These are phyloP conservation scores for Fraxinus dipetala DNA, from an alignment of 305 asterid genomes.

Conservation along the genomic window DNA sequence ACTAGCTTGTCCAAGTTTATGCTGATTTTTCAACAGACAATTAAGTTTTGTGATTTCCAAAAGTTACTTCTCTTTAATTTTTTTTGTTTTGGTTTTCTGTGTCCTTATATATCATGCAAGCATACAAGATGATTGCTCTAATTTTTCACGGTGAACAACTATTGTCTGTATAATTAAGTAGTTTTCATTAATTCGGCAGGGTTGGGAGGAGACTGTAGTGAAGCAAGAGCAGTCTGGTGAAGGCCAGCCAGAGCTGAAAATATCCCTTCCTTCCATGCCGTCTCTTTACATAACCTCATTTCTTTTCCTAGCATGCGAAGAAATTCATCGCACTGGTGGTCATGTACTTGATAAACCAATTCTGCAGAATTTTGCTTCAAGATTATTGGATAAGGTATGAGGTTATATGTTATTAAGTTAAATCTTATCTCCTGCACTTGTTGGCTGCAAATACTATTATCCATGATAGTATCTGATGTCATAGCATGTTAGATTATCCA, in stretches of 20 bases:
- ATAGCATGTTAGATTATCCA: slow-evolving; percentile 15
- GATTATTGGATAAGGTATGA: slow-evolving; percentile 72
- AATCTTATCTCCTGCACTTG: neutral
- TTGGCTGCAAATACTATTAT: slow-evolving; percentile 8
- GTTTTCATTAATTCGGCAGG: slow-evolving; percentile 50
- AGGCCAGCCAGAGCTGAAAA: slow-evolving; percentile 78
- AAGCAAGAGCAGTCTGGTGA: slow-evolving; percentile 74
- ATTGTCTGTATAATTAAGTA: slow-evolving; percentile 18
- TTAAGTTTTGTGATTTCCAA: neutral
- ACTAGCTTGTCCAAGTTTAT: neutral
- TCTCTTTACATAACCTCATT: slow-evolving; percentile 74
- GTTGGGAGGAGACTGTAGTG: slow-evolving; percentile 95
- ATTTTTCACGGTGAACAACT: slow-evolving; percentile 16
- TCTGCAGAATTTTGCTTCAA: slow-evolving; percentile 79
- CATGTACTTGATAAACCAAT: slow-evolving; percentile 85
- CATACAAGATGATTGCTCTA: slow-evolving; percentile 16
- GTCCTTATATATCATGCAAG: slow-evolving; percentile 9
- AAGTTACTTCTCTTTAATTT: slow-evolving; percentile 12
- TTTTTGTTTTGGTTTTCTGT: neutral
- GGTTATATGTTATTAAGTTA: slow-evolving; percentile 15
- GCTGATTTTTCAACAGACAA: neutral
- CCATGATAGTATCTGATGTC: neutral
- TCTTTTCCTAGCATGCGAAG: slow-evolving; percentile 87
- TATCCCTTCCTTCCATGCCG: slow-evolving; percentile 95
- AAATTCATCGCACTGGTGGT: slow-evolving; percentile 92